Conservation (phyloP, 768 basidiomycete genomes). For the Collybiopsis confluens region DNA sequence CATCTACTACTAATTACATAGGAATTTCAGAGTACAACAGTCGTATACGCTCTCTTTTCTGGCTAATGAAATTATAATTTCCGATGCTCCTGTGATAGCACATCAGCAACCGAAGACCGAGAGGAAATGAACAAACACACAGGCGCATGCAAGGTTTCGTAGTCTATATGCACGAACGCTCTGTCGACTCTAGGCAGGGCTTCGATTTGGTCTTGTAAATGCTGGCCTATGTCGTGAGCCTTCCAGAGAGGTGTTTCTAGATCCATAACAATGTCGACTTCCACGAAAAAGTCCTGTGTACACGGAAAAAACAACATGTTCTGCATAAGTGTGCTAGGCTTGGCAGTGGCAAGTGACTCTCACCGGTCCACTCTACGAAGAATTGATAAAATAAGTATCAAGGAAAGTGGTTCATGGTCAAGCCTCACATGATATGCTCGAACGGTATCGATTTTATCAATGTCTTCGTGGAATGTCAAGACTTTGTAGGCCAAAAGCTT, state of each 20-base stretch:
- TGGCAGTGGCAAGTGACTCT: background rate
- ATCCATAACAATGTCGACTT: conserved; percentile 92
- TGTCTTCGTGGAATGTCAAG: conserved; percentile 82
- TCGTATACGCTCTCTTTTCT: no score
- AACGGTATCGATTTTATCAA: conserved; percentile 86
- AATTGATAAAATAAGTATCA: background rate
- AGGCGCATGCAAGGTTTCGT: conserved; percentile 51
- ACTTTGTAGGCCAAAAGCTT: conserved; percentile 93
- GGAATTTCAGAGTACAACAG: no score
- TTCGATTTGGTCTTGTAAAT: conserved; percentile 86
- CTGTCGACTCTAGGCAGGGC: conserved; percentile 84
- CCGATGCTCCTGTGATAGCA: conserved; percentile 1
- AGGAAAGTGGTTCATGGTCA: background rate
- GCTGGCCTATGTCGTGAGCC: conserved; percentile 82
- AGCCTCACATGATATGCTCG: conserved; percentile 77
- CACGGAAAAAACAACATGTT: conserved; percentile 5
- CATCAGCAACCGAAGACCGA: background rate
- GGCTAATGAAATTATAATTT: background rate
- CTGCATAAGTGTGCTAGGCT: background rate
- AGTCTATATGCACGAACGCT: conserved; percentile 94
- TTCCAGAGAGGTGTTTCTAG: conserved; percentile 85
- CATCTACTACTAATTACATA: no score
- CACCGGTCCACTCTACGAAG: conserved; percentile 8
- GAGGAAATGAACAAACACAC: background rate
- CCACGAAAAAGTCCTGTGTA: conserved; percentile 81